A percentile compares a stretch with the other conserved stretches of the same genome.
phyloP scores from a whole-genome alignment of 2,329 filamentous ascomycete genomes.

The Cryphonectria radicalis region DNA sequence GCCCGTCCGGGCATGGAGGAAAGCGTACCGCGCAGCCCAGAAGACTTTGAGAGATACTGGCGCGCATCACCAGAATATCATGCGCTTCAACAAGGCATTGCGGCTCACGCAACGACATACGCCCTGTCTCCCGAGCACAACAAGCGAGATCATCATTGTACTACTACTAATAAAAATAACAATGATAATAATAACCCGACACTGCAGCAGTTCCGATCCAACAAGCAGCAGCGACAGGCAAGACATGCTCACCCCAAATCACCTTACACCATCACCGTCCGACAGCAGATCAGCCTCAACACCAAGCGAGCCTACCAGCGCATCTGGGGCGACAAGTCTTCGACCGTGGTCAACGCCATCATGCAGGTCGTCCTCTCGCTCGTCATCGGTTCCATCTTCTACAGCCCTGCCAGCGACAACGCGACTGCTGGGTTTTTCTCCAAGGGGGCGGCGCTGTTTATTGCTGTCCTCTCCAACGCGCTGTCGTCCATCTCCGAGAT shows the following conservation, averaged over 20 bases:
- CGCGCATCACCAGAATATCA: constrained; percentile 49
- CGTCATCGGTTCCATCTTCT: constrained; percentile 67
- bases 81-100: constrained; percentile 46
- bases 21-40: constrained; percentile 67
- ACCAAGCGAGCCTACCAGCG: constrained; percentile 56
- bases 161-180: too few species aligned
- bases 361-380: constrained; percentile 60
- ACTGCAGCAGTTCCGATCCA: constrained; percentile 43
- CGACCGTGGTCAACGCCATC: constrained; percentile 49
- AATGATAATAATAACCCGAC: background rate
- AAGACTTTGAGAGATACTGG: constrained; percentile 66
- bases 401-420: constrained; percentile 43
- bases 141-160: background rate
- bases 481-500: constrained; percentile 52
- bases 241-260: constrained; percentile 59
- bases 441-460: constrained; percentile 62
- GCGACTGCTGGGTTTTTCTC: constrained; percentile 57
- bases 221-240: constrained; percentile 56
- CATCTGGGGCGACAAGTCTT: constrained; percentile 55
- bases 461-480: constrained; percentile 47
- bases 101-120: constrained; percentile 41
- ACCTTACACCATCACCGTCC: constrained; percentile 60
- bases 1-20: constrained; percentile 62
- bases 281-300: constrained; percentile 57
- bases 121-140: constrained; percentile 21